Conservation (phyloP, 345 rosid species). For the Linum trigynum region DNA sequence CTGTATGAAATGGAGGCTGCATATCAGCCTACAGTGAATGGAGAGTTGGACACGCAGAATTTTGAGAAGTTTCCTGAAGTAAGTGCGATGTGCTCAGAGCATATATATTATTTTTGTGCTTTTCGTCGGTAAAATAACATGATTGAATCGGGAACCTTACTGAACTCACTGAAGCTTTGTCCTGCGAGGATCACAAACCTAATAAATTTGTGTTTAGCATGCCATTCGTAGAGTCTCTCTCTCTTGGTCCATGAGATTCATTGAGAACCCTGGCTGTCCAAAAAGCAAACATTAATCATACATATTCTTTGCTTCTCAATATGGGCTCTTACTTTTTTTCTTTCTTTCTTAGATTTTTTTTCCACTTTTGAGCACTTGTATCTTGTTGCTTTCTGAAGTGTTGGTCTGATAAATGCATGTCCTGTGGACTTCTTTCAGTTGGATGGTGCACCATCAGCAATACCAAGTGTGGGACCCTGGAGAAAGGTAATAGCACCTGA, state of each 20-base stretch:
- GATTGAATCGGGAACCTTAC: background rate
- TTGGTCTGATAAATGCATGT: slow-evolving; percentile 5
- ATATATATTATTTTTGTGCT: background rate
- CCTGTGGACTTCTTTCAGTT: slow-evolving; percentile 29
- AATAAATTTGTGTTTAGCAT: too few species aligned
- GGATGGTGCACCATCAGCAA: slow-evolving; percentile 46
- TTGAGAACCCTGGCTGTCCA: background rate
- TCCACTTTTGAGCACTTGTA: background rate
- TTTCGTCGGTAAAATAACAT: background rate
- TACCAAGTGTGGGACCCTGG: slow-evolving; percentile 92
- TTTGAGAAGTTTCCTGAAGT: slow-evolving; percentile 97
- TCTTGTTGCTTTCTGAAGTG: background rate
- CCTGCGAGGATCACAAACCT: background rate
- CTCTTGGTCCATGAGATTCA: background rate
- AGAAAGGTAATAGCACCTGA: slow-evolving; percentile 52
- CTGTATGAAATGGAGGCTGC: slow-evolving; percentile 86
- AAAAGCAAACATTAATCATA: background rate
- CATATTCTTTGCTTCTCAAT: background rate
- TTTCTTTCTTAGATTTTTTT: background rate
- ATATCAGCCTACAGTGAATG: slow-evolving; percentile 68
- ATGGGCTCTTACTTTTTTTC: background rate
- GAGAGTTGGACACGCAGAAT: slow-evolving; percentile 93
- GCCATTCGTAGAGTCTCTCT: too few species aligned
- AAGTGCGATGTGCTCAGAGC: slow-evolving; percentile 25
- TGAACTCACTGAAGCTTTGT: background rate